Base-by-base conservation (phyloP, 2,329 filamentous ascomycete species). In the Apiospora marii region DNA sequence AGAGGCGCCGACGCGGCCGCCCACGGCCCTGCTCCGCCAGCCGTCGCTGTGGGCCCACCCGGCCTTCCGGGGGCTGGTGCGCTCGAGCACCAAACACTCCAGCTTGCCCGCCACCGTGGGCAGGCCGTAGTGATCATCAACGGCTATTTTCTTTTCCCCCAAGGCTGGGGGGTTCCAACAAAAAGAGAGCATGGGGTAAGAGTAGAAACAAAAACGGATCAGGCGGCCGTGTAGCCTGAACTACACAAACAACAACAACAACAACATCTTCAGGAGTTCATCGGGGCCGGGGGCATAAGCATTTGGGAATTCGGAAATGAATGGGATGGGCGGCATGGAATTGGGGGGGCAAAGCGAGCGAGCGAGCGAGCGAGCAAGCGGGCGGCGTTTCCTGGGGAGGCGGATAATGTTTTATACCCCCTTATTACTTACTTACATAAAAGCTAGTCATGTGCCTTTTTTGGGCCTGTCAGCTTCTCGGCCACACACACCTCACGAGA, bases 371-470 rank as follows among this genome's bases (percentile, higher is more conserved):
- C 37, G 37, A 8, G 30, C 27, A 4, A 30, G 27, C 37, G 37
- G 3, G 30, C 58, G 58, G 58, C 41, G 22, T 37, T 41, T 16
- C 22, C 14, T 12, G 34, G 58, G 58, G 34, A n/a, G 6, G 34
- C 58, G 58, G 22, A n/a, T 64, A 64, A 64, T 64, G 58, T 64
- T 61, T 41, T 64, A 64, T 64, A 64, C 58, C 58, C 58, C 58
- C 24, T 41, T 41, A 41, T 37, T 61, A 13, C 44, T 16, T 46
- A 48, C 16, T 49, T 37, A 30, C 34, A 41, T 64, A 14, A 41
- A 14, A 41, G 58, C 58, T 41, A 41, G 58, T 2, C 58, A 41
- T 37, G 58, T n/a, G 58, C 19, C 19, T 22, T 41, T 37, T 6
- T 37, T 6, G 6, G 19, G 58, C 58, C 58, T 37, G 58, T 64